These are phyloP conservation scores for Shiraia bambusicola DNA, from an alignment of 2,329 filamentous ascomycete species.

Conservation along the genomic window DNA sequence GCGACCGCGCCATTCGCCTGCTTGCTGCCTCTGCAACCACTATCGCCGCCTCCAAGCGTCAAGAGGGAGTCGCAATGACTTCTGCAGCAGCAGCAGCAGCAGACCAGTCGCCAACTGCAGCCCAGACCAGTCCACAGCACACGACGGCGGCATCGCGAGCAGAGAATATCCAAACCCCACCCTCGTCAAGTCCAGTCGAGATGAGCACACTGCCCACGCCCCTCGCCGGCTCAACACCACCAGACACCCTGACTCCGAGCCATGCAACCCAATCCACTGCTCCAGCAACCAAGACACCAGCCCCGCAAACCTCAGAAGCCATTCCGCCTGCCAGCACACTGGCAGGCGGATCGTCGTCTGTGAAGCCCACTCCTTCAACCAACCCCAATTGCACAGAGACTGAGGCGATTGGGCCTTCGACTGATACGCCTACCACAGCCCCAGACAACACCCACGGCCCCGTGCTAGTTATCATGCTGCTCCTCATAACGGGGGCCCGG, in stretches of 20 bases:
- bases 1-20: conserved; percentile 1
- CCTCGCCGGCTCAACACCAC: conserved; percentile 15
- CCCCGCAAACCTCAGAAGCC: conserved; percentile 14
- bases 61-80: conserved; percentile 33
- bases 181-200: conserved; percentile 36
- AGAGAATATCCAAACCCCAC: conserved; percentile 22
- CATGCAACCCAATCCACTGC: conserved; percentile 13
- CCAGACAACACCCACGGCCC: conserved; percentile 44
- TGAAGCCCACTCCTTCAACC: conserved; percentile 27
- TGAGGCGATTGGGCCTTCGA: conserved; percentile 52
- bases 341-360: conserved; percentile 15
- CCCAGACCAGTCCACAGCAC: conserved; percentile 27
- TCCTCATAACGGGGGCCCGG: conserved; percentile 77
- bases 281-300: conserved; percentile 12
- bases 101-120: conserved; percentile 29
- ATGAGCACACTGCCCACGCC: conserved; percentile 36
- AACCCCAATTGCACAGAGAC: conserved; percentile 44
- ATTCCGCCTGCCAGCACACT: conserved; percentile 13
- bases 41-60: conserved; percentile 21
- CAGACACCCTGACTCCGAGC: conserved; percentile 17
- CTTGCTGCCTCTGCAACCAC: conserved; percentile 17
- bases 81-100: conserved; percentile 24
- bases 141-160: conserved; percentile 22
- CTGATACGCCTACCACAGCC: conserved; percentile 45
- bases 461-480: conserved; percentile 73